phyloP scores from a whole-genome alignment of 164 flowering plant species.

The Malania oleifera region DNA sequence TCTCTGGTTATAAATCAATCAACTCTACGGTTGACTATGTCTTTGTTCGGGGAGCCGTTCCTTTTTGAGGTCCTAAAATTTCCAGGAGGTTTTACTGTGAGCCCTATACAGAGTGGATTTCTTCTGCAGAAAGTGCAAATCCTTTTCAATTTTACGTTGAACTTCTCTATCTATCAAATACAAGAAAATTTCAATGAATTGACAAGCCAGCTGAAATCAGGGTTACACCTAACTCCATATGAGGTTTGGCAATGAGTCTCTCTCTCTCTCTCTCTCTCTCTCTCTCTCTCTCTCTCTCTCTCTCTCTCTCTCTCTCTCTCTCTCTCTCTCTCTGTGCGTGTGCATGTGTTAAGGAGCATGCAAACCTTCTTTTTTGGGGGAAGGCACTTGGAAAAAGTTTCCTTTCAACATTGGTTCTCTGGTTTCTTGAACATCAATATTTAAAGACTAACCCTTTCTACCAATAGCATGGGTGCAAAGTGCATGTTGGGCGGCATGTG shows the following conservation, averaged over 20 bases:
- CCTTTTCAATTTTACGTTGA: constrained; percentile 67
- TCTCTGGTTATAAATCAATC: constrained; percentile 40
- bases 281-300: background rate
- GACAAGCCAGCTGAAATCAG: constrained; percentile 51
- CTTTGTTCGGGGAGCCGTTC: constrained; percentile 68
- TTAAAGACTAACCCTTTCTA: no score
- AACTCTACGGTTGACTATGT: constrained; percentile 40
- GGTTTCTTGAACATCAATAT: no score
- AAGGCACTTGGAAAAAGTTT: no score
- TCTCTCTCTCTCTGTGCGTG: background rate
- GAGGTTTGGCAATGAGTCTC: constrained; percentile 54
- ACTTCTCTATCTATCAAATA: constrained; percentile 67
- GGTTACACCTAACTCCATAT: constrained; percentile 49
- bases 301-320: background rate
- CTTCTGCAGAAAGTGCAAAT: constrained; percentile 73
- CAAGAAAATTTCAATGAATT: constrained; percentile 53
- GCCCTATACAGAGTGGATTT: constrained; percentile 62
- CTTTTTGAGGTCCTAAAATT: constrained; percentile 81
- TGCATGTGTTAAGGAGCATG: no score
- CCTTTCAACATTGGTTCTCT: no score
- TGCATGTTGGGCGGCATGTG: no score
- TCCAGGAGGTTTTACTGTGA: constrained; percentile 70
- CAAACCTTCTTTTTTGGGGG: no score
- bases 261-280: background rate
- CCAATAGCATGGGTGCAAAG: no score